Conservation (phyloP, 2,329 filamentous ascomycete genomes). For the Cladophialophora chaetospira region DNA sequence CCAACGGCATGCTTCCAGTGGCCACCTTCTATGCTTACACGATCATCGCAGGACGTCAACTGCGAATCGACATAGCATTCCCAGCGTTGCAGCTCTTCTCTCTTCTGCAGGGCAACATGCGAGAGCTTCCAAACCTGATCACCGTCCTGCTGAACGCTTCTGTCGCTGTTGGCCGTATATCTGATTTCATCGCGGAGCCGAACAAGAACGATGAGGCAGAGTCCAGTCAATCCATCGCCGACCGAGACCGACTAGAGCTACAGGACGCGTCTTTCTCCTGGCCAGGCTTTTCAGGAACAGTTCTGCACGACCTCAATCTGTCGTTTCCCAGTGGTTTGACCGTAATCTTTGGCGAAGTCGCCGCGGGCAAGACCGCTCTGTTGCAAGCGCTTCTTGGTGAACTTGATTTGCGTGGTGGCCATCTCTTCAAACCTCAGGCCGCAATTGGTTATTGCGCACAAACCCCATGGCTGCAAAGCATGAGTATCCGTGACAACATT, state of each 20-base stretch:
- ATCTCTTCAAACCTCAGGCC: conserved; percentile 56
- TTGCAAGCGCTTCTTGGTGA: conserved; percentile 63
- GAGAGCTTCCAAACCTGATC: conserved; percentile 73
- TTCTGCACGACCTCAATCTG: conserved; percentile 57
- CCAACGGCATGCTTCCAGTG: conserved; percentile 75
- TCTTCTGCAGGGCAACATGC: conserved; percentile 72
- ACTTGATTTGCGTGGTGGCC: conserved; percentile 55
- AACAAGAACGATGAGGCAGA: conserved; percentile 66
- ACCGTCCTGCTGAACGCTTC: conserved; percentile 77
- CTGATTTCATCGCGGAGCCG: conserved; percentile 83
- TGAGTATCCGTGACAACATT: conserved; percentile 70
- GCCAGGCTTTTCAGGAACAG: conserved; percentile 65
- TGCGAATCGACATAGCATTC: conserved; percentile 82
- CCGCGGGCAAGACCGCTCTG: conserved; percentile 64
- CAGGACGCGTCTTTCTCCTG: conserved; percentile 73
- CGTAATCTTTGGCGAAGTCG: conserved; percentile 65
- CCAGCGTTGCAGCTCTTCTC: conserved; percentile 80
- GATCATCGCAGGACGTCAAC: conserved; percentile 63
- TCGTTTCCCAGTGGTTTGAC: conserved; percentile 60
- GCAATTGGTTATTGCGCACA: conserved; percentile 64
- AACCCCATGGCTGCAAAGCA: conserved; percentile 68
- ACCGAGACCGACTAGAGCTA: conserved; percentile 50
- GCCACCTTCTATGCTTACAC: conserved; percentile 82
- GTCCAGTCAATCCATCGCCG: conserved; percentile 22
- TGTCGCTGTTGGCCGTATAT: conserved; percentile 79